These are phyloP conservation scores for Russula compacta DNA, from an alignment of 768 basidiomycete species.

Conservation along the genomic window DNA sequence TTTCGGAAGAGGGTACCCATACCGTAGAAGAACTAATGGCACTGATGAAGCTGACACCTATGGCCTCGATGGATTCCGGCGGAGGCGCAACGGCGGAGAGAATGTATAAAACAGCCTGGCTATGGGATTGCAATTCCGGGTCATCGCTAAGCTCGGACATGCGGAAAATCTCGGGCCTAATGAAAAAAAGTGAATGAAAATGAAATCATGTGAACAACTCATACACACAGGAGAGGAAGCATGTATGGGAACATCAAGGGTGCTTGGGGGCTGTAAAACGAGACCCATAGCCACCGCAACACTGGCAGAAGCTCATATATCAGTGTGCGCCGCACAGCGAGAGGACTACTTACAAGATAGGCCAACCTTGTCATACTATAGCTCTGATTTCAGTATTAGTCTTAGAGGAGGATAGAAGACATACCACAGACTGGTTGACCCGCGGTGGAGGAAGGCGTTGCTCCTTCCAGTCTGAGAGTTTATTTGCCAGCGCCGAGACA, in stretches of 20 bases:
- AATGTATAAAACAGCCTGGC: conserved; percentile 71
- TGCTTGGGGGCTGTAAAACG: conserved; percentile 67
- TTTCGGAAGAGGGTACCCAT: conserved; percentile 22
- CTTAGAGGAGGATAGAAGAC: conserved; percentile 15
- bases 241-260: conserved; percentile 70
- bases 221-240: conserved; percentile 63
- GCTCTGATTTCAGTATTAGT: conserved; percentile 6
- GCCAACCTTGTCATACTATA: conserved; percentile 79
- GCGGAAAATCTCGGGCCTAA: conserved; percentile 76
- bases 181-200: conserved; percentile 9
- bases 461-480: conserved; percentile 61
- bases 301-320: conserved; percentile 35
- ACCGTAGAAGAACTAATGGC: conserved; percentile 77
- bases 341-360: conserved; percentile 52
- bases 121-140: conserved; percentile 72
- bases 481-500: conserved; percentile 45
- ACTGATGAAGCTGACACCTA: conserved; percentile 51
- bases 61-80: conserved; percentile 48
- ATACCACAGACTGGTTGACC: conserved; percentile 70
- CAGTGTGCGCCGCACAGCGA: neutral
- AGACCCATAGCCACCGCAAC: conserved; percentile 71
- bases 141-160: conserved; percentile 89
- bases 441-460: conserved; percentile 79
- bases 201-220: neutral
- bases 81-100: conserved; percentile 77